Evolutionary conservation across 2,329 filamentous ascomycete genomes (phyloP), one percentile per base, ranked within the genome.

Genomic region (Diatrype stigma): DNA sequence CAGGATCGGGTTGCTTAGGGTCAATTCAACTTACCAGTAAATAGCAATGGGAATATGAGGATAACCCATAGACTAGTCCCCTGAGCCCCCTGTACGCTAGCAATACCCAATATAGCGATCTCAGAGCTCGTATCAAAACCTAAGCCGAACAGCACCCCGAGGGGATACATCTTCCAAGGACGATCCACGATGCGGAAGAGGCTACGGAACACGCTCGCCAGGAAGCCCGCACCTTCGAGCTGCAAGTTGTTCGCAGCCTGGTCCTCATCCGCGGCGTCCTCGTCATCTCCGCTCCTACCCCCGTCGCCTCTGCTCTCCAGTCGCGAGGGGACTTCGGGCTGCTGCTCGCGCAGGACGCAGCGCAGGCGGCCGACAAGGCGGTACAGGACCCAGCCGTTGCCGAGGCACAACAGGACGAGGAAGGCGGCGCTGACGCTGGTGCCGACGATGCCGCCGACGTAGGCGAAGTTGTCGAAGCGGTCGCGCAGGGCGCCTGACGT

Each of bases 81-180:
- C 54, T 87, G 79, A 0, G 90, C 85, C 0, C 88, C 92, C 62
- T 96, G 88, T 2, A 99, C 84, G 28, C 88, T 91, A 0, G 90
- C 88, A 56, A 97, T 96, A 0, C 93, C 94, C 1, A 99, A 72
- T 7, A 99, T 79, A 0, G 94, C 93, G 62, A 97, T 89, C 68
- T 99, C 93, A 7, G 90, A 96, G 38, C 89, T 95, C 0, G 94
- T 97, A 66, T 97, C 94, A 66, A 99, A 97, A 0, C 93, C 94
- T 0, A 97, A 76, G 0, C 93, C 94, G 63, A 93, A 97, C 4
- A 97, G 73, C 0, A 97, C 78, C 0, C 93, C 93, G 0, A 65
- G 56, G 7, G 63, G 63, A 47, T 65, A 65, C 63, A 65, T 65
- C 57, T 97, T 97, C 93, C 93, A 97, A 0, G 89, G 87, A 5